A percentile compares a stretch with the other conserved stretches of the same genome.
phyloP scores from a whole-genome alignment of 768 basidiomycete genomes.

The Mycena polygramma region DNA sequence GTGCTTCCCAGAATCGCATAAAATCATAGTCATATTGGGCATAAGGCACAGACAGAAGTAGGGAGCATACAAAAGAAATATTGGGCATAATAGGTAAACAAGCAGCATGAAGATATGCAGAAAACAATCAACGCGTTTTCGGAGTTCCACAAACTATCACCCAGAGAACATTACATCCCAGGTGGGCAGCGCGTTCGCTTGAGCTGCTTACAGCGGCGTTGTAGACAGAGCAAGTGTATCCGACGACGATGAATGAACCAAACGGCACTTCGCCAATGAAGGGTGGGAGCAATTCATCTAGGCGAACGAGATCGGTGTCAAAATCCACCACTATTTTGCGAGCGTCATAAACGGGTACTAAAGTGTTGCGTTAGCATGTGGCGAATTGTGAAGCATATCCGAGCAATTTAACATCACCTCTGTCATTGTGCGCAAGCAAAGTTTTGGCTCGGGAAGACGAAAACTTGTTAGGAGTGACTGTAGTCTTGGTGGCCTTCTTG shows the following conservation, averaged over 20 bases:
- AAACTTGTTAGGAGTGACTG: not conserved
- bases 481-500: not conserved
- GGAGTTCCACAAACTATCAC: not conserved
- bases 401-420: not conserved
- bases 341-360: slow-evolving; percentile 4
- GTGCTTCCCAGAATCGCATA: too few relatives aligned
- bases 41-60: too few relatives aligned
- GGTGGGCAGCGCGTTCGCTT: not conserved
- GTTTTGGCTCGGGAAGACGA: not conserved
- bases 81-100: not conserved
- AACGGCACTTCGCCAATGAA: not conserved
- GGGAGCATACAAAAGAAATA: not conserved
- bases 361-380: too few relatives aligned
- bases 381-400: too few relatives aligned
- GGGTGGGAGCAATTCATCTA: not conserved
- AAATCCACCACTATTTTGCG: not conserved
- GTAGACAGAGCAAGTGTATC: slow-evolving; percentile 1
- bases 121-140: too few relatives aligned
- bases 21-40: not conserved
- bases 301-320: not conserved
- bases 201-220: not conserved
- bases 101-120: not conserved
- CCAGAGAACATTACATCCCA: slow-evolving; percentile 4
- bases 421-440: not conserved
- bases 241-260: not conserved